Conservation (phyloP, 164 flowering plant genomes). For the Cinnamomum chago region DNA sequence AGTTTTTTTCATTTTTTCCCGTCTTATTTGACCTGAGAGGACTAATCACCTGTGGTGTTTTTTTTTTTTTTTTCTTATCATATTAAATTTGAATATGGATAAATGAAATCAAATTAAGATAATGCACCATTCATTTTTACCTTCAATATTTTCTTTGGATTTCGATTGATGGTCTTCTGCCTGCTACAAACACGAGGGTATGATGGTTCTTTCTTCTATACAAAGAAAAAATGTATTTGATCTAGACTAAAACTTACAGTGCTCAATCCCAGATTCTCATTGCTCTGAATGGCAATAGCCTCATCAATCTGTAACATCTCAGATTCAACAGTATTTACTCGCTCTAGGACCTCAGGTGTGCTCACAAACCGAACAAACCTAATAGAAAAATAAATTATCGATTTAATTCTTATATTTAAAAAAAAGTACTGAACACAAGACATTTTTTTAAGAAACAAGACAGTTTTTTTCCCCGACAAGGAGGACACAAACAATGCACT, state of each 20-base stretch:
- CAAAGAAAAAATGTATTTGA: background rate
- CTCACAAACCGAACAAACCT: constrained; percentile 99
- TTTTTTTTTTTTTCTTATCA: background rate
- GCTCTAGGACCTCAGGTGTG: constrained; percentile 90
- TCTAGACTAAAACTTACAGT: constrained; percentile 34
- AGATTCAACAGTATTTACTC: constrained; percentile 75
- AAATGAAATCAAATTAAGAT: background rate
- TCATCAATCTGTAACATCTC: constrained; percentile 69
- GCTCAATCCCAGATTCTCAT: constrained; percentile 44
- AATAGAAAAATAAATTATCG: constrained; percentile 3
- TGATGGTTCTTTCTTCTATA: background rate
- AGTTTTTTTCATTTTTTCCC: too few species aligned
- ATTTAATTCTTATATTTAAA: background rate
- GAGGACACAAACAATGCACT: background rate
- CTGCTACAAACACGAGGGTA: constrained; percentile 29
- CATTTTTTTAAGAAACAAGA: background rate
- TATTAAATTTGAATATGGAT: background rate
- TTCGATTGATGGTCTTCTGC: constrained; percentile 46
- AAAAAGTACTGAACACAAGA: too few species aligned
- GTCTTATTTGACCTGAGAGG: too few species aligned
- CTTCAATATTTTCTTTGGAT: constrained; percentile 46
- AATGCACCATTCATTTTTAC: constrained; percentile 23
- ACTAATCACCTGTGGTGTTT: background rate
- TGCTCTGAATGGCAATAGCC: constrained; percentile 51
- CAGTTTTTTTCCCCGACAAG: background rate